Evolutionary conservation across 2,329 filamentous ascomycete species (phyloP), one percentile per base, ranked within the genome.

Genomic region (Dactylonectria macrodidyma): DNA sequence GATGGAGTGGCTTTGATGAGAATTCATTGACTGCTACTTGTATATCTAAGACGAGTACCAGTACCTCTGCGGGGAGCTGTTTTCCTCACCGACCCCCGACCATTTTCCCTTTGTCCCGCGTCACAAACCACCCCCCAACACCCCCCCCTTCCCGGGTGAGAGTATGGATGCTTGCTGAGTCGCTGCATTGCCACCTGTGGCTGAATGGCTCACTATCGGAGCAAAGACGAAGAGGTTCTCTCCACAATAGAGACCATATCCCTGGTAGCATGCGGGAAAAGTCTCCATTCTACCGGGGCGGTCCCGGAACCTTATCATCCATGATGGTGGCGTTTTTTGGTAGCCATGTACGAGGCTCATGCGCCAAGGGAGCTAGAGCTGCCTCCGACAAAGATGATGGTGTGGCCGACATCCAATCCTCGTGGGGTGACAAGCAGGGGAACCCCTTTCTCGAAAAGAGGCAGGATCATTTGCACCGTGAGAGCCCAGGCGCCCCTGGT

Each of bases 271-370:
- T 41, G 38, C 5, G 38, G 38, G 38, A 41, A 41, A 41, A 41
- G 38, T 41, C 38, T 41, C 38, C 38, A 3, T 41, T 16, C 38
- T 41, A 11, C 38, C 38, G 5, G 38, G 38, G 38, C 38, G 38
- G n/a, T 41, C 38, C 38, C 38, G 38, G 38, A 41, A 41, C 38
- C 38, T 41, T 41, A 16, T 30, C 26, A 30, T 30, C 26, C 26
- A 30, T 30, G 26, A 30, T 30, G 26, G 26, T 30, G 26, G 26
- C 26, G 26, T 19, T 30, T 30, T 30, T 41, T 41, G 14, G 10
- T 5, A 41, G 38, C 38, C 38, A 41, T 41, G 91, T 11, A 88
- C 89, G 0, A 70, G 90, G 44, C 76, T 90, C 59, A 87, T 91
- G 78, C 93, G 86, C 26, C 26, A 30, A 7, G 26, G 26, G 26